Percentiles rank a stretch among this genome's conserved stretches.
Evolutionary conservation across 192 early-diverging fungal genomes (phyloP).

Genomic region (Coemansia sp.): DNA sequence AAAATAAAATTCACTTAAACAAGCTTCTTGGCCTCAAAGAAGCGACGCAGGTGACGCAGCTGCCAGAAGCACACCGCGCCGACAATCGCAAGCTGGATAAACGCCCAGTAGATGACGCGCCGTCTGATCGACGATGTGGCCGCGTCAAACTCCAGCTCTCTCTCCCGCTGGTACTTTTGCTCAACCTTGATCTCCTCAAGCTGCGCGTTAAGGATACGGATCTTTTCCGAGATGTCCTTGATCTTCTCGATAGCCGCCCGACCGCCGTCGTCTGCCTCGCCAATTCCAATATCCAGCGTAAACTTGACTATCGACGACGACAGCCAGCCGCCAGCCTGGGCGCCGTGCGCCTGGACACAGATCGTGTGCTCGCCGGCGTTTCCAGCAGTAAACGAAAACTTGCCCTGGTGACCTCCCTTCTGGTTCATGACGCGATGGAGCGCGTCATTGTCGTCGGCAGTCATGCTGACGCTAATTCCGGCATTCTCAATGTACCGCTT

Average conservation of each 20-base stretch:
- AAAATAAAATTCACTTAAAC: conserved; percentile 49
- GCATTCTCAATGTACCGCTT: conserved; percentile 63
- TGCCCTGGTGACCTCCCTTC: conserved; percentile 68
- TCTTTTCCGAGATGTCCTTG: conserved; percentile 64
- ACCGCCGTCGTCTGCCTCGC: conserved; percentile 60
- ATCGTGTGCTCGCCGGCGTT: conserved; percentile 89
- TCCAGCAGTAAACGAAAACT: conserved; percentile 89
- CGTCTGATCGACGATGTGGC: conserved; percentile 81
- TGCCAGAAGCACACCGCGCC: conserved; percentile 82
- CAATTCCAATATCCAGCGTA: conserved; percentile 66
- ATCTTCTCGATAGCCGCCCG: conserved; percentile 49
- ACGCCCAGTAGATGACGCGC: conserved; percentile 81
- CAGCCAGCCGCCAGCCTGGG: conserved; percentile 67
- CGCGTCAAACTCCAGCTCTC: conserved; percentile 88
- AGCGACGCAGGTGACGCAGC: conserved; percentile 76
- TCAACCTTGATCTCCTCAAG: conserved; percentile 82
- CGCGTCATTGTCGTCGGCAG: conserved; percentile 63
- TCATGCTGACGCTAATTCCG: conserved; percentile 63
- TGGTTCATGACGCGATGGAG: conserved; percentile 68
- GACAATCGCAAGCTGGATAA: conserved; percentile 81
- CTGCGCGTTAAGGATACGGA: conserved; percentile 81
- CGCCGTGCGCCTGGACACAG: conserved; percentile 70
- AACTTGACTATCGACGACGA: conserved; percentile 51
- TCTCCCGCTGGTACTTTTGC: conserved; percentile 86
- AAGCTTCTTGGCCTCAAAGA: conserved; percentile 91